Base-by-base conservation (phyloP, 176 grass and related monocot genomes). In the Rhynchospora breviuscula region DNA sequence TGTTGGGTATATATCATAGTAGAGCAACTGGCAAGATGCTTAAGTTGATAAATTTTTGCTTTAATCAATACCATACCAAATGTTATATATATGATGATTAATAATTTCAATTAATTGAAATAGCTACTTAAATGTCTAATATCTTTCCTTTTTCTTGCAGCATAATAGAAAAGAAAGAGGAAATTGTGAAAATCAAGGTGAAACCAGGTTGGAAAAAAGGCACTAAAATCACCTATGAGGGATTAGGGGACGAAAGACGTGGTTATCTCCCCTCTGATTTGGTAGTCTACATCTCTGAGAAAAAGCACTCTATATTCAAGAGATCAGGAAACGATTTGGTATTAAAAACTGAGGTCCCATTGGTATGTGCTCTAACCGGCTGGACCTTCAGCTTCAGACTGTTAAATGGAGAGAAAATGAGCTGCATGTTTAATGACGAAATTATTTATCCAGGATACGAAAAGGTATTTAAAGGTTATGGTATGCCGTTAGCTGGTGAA, bases 311-410 rank as follows among this genome's bases (percentile, higher is more conserved):
- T 0, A 26, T 81, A 61, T 98, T 94, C 86, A 98, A 98, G 90
- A 84, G 92, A 60, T 89, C 84, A 8, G 95, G 89, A 47, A 83
- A 95, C 12, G 92, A 98, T 29, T 85, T 98, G 26, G 92, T 98
- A 62, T 85, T 98, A n/a, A 98, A 98, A 84, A 87, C 87, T 3
- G 89, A 98, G 87, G 90, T 98, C 67, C 90, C 95, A 45, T 57
- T 98, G 74, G 89, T 90, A 84, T 86, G 85, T 81, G 95, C 95
- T 46, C 90, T 95, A 67, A 93, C 89, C 0, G 95, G 95, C 13
- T 98, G 95, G 95, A 85, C 84, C n/a, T 91, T 95, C 86, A 91
- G 89, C 5, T 95, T 98, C 86, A 79, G 92, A 66, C 87, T 94
- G 0, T 81, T 94, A 3, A 83, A 66, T 1, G 92, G 95, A 54